Evolutionary conservation across 1,284 basidiomycete species (phyloP), one percentile per base, ranked within the genome.

Genomic region (Porphyrellus sp.): DNA sequence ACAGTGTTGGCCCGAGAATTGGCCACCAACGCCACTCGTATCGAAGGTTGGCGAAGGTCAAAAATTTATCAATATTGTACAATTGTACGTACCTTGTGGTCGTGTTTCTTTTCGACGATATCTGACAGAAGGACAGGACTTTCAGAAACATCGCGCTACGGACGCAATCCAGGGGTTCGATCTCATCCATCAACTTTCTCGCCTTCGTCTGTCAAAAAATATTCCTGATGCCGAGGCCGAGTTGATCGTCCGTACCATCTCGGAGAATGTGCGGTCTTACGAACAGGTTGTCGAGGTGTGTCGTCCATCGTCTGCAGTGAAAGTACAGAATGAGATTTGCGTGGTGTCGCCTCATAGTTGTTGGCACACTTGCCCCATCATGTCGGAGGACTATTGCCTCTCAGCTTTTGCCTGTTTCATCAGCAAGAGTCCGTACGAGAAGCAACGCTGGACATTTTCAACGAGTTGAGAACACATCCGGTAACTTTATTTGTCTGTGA

Each of bases 361-460:
- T 74, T 98, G 20, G 82, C 93, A 1, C 76, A 82, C 52, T 71
- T 89, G 30, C 86, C 94, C 7, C 82, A 86, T 3, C 88, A 94
- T 61, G 77, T 79, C 7, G 91, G 93, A 34, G 96, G 96, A 0
- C 74, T 98, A 35, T 73, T 91, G 24, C 89, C 93, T 12, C 73
- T 99, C 24, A 87, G 87, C 21, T 92, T 95, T 68, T 91, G 92
- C 1, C 75, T 98, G 4, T 93, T 98, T 71, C 95, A 98, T 71
- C 89, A 91, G 37, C 79, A 80, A 33, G 80, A 87, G 56, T 67
- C 72, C 11, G 82, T 96, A 24, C 83, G 93, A 30, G 86, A 91
- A 28, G 75, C 82, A 16, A 87, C 90, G 0, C 81, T 98, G 20
- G 90, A 94, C 54, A 76, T 97, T 40, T 83, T 98, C 59, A 85